Evolutionary conservation across 1,284 basidiomycete genomes (phyloP), one percentile per base, ranked within the genome.

Genomic region (Melampsora larici-populina): DNA sequence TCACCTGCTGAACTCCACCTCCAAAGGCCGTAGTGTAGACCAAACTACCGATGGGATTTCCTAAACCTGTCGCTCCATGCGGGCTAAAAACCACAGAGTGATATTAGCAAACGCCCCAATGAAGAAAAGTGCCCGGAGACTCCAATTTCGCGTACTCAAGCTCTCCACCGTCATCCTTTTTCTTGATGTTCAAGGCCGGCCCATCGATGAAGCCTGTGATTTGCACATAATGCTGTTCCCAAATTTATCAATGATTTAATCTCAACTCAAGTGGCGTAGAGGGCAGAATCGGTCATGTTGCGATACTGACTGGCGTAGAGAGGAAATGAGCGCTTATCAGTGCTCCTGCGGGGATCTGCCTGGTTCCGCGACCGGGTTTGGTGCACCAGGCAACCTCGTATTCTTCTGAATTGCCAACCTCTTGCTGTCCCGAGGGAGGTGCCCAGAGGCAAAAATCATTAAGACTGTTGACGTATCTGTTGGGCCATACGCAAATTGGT

Each of bases 1-100:
- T 79, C 55, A 80, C 79, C 65, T 81, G 80, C 65, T 79, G 77
- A 40, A 79, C 46, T 24, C 63, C 67, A 21, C 29, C 48, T 21
- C 80, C 80, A 78, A 80, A 81, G 36, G 78, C 74, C 40, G 33
- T 80, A 11, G 79, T 78, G 71, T 80, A 81, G 17, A 81, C 80
- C 29, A 81, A 71, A 29, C 80, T 80, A 24, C 80, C 80, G 33
- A 80, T 79, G 1, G 81, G 81, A 67, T 81, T 81, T 21, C 80
- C 80, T 24, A 75, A 63, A n/a, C 79, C 79, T 43, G 70, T 75
- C 40, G 80, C 78, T 55, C 79, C 79, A 40, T 81, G 81, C 4
- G 80, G 81, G 64, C 62, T 64, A 8, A 18, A 29, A 8, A 64
- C 17, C 24, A 17, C 62, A 64, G 29, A 8, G 9, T 64, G 7